phyloP scores from a whole-genome alignment of 2,329 filamentous ascomycete genomes.

The Talaromyces funiculosus region DNA sequence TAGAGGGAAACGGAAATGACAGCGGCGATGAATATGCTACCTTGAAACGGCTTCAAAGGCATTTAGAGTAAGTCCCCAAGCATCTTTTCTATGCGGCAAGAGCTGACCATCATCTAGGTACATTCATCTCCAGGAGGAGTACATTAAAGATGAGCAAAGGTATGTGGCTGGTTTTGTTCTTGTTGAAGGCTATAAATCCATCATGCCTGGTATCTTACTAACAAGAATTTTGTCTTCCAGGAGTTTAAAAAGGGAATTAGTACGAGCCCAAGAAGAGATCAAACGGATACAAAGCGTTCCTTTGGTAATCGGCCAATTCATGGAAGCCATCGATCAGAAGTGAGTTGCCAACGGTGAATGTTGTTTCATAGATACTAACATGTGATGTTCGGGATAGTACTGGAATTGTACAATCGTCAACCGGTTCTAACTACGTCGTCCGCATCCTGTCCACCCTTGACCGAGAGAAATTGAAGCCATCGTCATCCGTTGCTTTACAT shows the following conservation, averaged over 20 bases:
- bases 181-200: neutral
- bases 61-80: slow-evolving; percentile 68
- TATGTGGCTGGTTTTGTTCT: slow-evolving; percentile 30
- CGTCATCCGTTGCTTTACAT: slow-evolving; percentile 93
- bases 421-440: slow-evolving; percentile 97
- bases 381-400: slow-evolving; percentile 54
- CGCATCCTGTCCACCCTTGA: slow-evolving; percentile 97
- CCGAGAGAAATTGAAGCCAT: slow-evolving; percentile 95
- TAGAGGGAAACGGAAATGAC: slow-evolving; percentile 77
- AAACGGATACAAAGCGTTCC: slow-evolving; percentile 99
- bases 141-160: slow-evolving; percentile 99
- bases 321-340: slow-evolving; percentile 99
- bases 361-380: slow-evolving; percentile 11
- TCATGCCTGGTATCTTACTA: slow-evolving; percentile 12
- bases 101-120: slow-evolving; percentile 50
- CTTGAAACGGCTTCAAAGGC: slow-evolving; percentile 92
- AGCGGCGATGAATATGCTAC: slow-evolving; percentile 89
- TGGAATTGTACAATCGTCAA: slow-evolving; percentile 96
- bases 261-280: slow-evolving; percentile 97
- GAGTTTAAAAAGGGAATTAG: slow-evolving; percentile 93
- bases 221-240: slow-evolving; percentile 39
- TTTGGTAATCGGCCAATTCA: slow-evolving; percentile 96
- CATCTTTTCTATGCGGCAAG: neutral
- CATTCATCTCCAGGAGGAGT: slow-evolving; percentile 97
- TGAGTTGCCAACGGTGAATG: slow-evolving; percentile 43